These are phyloP conservation scores for Auricularia heimuer DNA, from an alignment of 768 basidiomycete species.

Conservation along the genomic window DNA sequence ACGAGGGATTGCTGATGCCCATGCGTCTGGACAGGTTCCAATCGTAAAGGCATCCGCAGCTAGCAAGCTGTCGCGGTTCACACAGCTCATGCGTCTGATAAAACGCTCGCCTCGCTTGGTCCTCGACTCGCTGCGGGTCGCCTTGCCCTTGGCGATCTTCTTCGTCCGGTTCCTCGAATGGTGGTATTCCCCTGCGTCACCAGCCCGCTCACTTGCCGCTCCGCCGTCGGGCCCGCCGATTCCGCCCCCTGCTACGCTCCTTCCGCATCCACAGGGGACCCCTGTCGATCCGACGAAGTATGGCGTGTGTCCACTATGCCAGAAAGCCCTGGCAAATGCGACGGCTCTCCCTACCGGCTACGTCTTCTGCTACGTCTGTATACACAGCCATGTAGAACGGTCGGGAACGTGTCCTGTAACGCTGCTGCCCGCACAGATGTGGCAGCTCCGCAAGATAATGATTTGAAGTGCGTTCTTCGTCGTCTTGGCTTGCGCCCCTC, in stretches of 20 bases:
- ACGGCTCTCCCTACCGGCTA: conserved; percentile 88
- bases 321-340: conserved; percentile 64
- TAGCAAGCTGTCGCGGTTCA: neutral
- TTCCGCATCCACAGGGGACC: conserved; percentile 64
- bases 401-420: conserved; percentile 82
- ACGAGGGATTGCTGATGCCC: conserved; percentile 2
- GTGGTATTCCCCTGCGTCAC: conserved; percentile 96
- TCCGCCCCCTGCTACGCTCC: conserved; percentile 67
- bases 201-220: conserved; percentile 59
- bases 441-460: conserved; percentile 82
- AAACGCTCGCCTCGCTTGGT: conserved; percentile 48
- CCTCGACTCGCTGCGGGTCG: conserved; percentile 67
- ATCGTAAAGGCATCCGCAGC: neutral
- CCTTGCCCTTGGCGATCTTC: conserved; percentile 85
- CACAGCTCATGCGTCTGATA: conserved; percentile 35
- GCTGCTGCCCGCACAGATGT: conserved; percentile 58
- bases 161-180: conserved; percentile 95
- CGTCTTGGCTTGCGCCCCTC: neutral
- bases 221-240: conserved; percentile 56
- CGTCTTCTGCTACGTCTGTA: conserved; percentile 91
- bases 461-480: conserved; percentile 33
- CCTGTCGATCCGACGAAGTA: conserved; percentile 53
- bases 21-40: neutral
- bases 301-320: conserved; percentile 82
- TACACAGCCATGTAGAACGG: conserved; percentile 70